Evolutionary conservation across 139 green algal genomes (phyloP).

Genomic region (Auxenochlorella pyrenoidosa): DNA sequence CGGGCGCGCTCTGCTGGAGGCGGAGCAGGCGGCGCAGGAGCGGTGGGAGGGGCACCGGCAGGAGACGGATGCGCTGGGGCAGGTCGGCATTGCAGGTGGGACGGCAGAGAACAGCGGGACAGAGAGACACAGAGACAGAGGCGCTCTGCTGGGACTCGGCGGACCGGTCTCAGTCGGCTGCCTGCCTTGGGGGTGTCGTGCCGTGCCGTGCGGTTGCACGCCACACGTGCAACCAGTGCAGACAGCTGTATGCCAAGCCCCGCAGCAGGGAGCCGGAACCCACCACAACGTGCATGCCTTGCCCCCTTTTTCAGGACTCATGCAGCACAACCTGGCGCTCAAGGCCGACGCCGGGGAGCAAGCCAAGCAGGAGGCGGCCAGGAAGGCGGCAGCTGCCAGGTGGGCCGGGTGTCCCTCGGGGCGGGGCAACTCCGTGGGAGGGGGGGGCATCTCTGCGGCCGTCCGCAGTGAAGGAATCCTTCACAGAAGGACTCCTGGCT

Average conservation of each 20-base stretch:
- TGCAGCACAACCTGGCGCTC: slow-evolving; percentile 1
- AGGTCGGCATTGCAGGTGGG: slow-evolving; percentile 6
- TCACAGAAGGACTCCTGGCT: no score
- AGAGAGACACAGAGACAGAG: no score
- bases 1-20: not conserved
- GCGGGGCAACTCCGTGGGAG: not conserved
- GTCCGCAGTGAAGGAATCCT: not conserved
- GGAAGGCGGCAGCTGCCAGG: not conserved
- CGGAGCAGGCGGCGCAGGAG: not conserved
- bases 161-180: no score
- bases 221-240: no score
- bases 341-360: not conserved
- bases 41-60: not conserved
- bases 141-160: no score
- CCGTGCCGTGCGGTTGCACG: no score
- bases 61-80: slow-evolving; percentile 2
- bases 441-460: not conserved
- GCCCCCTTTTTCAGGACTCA: not conserved
- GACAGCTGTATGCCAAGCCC: no score
- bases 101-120: no score
- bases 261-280: no score
- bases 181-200: no score
- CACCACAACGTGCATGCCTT: no score
- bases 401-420: not conserved
- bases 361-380: not conserved